These are phyloP conservation scores for Taiwanofungus camphoratus DNA, from an alignment of 1,284 basidiomycete genomes.

Conservation along the genomic window DNA sequence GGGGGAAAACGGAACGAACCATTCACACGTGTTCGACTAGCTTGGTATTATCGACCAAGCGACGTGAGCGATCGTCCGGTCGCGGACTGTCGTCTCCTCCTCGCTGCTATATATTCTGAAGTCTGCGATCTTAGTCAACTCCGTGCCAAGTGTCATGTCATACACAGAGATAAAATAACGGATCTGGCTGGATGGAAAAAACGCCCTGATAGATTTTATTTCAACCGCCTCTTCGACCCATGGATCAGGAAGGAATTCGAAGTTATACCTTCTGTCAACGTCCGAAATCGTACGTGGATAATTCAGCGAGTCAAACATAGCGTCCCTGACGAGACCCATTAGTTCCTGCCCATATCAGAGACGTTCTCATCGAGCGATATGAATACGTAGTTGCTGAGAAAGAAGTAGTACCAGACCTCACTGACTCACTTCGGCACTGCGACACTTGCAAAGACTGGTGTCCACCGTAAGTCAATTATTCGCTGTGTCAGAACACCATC, in stretches of 20 bases:
- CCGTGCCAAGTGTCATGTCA: conserved; percentile 87
- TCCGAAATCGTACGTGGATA: conserved; percentile 76
- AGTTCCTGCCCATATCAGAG: conserved; percentile 80
- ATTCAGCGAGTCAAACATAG: neutral
- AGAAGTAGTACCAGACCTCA: conserved; percentile 87
- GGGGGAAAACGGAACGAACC: conserved; percentile 52
- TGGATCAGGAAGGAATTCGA: conserved; percentile 99
- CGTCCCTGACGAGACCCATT: conserved; percentile 7
- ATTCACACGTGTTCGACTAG: conserved; percentile 78
- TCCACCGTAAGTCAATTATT: conserved; percentile 55
- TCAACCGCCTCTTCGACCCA: conserved; percentile 90
- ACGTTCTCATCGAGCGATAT: conserved; percentile 76
- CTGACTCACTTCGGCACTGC: conserved; percentile 82
- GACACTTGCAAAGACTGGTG: conserved; percentile 87
- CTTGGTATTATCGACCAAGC: conserved; percentile 90
- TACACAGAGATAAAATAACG: conserved; percentile 91
- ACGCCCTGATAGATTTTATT: conserved; percentile 93
- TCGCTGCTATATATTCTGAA: conserved; percentile 94
- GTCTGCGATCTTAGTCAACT: conserved; percentile 90
- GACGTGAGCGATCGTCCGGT: conserved; percentile 83
- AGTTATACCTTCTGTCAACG: conserved; percentile 81
- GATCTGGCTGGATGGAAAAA: conserved; percentile 95
- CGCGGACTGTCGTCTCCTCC: conserved; percentile 83
- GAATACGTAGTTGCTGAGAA: conserved; percentile 95
- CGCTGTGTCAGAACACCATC: conserved; percentile 7